A percentile compares a stretch with the other conserved stretches of the same genome.
phyloP scores from a whole-genome alignment of 2,329 filamentous ascomycete genomes.

The Arthrobotrys megalospora region DNA sequence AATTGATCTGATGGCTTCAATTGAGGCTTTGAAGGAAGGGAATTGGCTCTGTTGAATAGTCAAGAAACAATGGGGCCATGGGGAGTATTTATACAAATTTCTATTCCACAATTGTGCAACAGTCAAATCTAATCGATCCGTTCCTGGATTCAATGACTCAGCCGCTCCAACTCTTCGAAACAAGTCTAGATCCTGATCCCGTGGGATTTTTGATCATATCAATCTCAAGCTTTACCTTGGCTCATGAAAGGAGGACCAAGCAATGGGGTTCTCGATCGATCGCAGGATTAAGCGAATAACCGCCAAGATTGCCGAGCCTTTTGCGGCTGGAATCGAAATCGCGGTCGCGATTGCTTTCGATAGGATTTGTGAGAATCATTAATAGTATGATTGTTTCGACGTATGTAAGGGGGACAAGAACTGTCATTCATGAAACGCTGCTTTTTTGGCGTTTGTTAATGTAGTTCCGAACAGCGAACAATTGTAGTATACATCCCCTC shows the following conservation, averaged over 20 bases:
- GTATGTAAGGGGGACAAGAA: too few species aligned
- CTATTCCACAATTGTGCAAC: too few species aligned
- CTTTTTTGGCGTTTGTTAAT: too few species aligned
- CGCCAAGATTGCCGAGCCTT: conserved; percentile 22
- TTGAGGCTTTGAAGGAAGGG: too few species aligned
- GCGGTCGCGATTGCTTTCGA: background rate
- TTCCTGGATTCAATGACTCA: background rate
- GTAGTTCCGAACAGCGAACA: too few species aligned
- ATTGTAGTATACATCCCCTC: too few species aligned
- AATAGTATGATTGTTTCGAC: too few species aligned
- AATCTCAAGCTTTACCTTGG: background rate
- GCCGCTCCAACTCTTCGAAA: conserved; percentile 1
- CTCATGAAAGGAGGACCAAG: background rate
- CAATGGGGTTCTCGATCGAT: background rate
- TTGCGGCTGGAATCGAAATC: background rate
- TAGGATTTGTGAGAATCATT: too few species aligned
- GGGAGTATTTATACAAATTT: conserved; percentile 19
- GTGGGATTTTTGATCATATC: conserved; percentile 7
- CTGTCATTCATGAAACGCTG: too few species aligned
- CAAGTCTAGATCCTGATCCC: conserved; percentile 18
- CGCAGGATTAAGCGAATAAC: conserved; percentile 26
- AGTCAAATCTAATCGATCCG: too few species aligned
- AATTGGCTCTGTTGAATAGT: too few species aligned
- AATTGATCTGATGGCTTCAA: background rate
- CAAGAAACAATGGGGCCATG: background rate